phyloP scores from a whole-genome alignment of 352 stramenopile species.

The Pythium aquatile region DNA sequence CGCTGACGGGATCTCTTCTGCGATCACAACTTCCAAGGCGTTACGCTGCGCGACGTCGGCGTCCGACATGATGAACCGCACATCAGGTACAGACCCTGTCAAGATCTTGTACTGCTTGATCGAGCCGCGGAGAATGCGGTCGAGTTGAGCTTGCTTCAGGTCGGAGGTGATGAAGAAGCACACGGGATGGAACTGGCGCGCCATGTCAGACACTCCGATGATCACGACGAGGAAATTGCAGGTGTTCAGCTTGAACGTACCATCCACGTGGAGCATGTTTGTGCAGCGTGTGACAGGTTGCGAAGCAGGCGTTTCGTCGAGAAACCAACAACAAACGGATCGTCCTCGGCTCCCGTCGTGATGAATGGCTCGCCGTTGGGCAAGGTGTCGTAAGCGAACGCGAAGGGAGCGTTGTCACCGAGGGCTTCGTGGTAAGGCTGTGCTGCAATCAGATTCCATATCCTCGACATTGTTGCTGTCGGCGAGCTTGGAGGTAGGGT shows the following conservation, averaged over 20 bases:
- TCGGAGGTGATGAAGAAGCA: constrained; percentile 6
- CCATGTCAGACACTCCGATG: constrained; percentile 23
- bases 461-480: background rate
- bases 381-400: background rate
- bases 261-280: constrained; percentile 22
- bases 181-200: constrained; percentile 9
- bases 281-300: background rate
- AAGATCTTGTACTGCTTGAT: background rate
- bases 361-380: background rate
- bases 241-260: constrained; percentile 26
- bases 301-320: background rate
- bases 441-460: background rate
- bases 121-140: background rate
- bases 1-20: background rate
- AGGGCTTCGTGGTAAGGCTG: background rate
- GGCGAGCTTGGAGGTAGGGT: background rate
- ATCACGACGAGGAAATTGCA: constrained; percentile 23
- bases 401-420: background rate
- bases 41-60: constrained; percentile 3
- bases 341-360: background rate
- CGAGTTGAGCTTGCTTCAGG: background rate
- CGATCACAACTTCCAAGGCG: background rate
- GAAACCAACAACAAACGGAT: background rate
- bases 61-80: constrained; percentile 2
- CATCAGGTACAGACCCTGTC: background rate